Percentiles rank a stretch among this genome's conserved stretches.
These are phyloP conservation scores for Leishmania turanica DNA, from an alignment of 208 protist species.

Conservation along the genomic window DNA sequence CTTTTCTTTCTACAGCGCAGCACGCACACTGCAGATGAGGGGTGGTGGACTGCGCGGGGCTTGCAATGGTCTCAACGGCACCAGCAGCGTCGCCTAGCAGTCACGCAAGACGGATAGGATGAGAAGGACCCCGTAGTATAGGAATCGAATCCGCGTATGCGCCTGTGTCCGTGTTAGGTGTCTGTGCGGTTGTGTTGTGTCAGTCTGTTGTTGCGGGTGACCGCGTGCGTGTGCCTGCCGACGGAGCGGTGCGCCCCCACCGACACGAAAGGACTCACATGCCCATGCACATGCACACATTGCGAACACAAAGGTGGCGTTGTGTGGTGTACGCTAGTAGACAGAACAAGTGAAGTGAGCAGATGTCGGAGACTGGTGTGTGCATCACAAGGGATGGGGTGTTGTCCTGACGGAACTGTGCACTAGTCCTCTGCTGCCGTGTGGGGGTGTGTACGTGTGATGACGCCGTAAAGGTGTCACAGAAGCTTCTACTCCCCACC, in stretches of 20 bases:
- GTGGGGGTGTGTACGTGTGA: not conserved
- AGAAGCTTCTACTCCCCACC: not conserved
- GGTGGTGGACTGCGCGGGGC: not conserved
- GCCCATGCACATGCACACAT: not conserved
- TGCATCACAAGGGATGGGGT: not conserved
- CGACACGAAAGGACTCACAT: no score
- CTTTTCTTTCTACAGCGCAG: not conserved
- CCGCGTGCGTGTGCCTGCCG: not conserved
- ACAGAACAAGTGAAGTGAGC: not conserved
- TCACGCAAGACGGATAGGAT: not conserved
- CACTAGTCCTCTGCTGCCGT: not conserved
- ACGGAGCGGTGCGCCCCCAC: not conserved
- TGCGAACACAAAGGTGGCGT: no score
- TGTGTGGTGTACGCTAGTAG: not conserved
- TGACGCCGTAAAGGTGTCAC: not conserved
- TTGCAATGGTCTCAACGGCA: not conserved
- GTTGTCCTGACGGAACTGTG: not conserved
- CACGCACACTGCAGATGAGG: no score
- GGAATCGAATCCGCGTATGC: conserved; percentile 5
- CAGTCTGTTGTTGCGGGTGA: no score
- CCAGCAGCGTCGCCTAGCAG: not conserved
- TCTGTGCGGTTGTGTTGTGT: not conserved
- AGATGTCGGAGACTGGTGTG: not conserved
- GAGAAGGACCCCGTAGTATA: conserved; percentile 4
- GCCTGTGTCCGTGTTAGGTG: not conserved